These are phyloP conservation scores for Ambrosia hybrid DNA, from an alignment of 140 eudicot species.

Conservation along the genomic window DNA sequence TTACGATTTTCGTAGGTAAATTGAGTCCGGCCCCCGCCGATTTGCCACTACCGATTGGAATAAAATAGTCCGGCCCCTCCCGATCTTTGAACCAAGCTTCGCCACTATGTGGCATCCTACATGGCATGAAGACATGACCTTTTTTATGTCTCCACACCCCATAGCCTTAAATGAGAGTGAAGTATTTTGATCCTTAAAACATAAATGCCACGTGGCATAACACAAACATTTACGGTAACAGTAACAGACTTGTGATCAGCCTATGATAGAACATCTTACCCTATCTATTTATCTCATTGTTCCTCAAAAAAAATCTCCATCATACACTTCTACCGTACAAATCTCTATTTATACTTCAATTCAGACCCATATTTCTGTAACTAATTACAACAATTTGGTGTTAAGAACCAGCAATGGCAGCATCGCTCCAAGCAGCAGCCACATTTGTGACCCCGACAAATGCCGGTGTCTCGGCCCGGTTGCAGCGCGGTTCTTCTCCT, in stretches of 20 bases:
- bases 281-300: conserved; percentile 54
- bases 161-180: not conserved
- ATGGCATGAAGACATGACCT: too few species aligned
- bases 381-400: conserved; percentile 7
- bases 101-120: conserved; percentile 42
- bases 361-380: conserved; percentile 27
- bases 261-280: conserved; percentile 59
- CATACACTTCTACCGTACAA: conserved; percentile 29
- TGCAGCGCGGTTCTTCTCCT: conserved; percentile 57
- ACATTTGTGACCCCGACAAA: conserved; percentile 73
- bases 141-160: too few species aligned
- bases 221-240: not conserved
- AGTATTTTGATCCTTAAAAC: conserved; percentile 22
- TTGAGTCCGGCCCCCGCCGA: too few species aligned
- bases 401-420: conserved; percentile 50
- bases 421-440: conserved; percentile 79
- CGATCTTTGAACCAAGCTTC: too few species aligned
- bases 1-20: too few species aligned
- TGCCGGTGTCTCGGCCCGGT: conserved; percentile 40
- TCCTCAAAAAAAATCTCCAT: conserved; percentile 14
- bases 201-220: conserved; percentile 35
- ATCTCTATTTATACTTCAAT: conserved; percentile 32
- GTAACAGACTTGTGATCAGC: conserved; percentile 17
- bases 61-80: too few species aligned
- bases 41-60: too few species aligned